Base-by-base conservation (phyloP, 768 basidiomycete species). In the Xanthoconium stramineum region DNA sequence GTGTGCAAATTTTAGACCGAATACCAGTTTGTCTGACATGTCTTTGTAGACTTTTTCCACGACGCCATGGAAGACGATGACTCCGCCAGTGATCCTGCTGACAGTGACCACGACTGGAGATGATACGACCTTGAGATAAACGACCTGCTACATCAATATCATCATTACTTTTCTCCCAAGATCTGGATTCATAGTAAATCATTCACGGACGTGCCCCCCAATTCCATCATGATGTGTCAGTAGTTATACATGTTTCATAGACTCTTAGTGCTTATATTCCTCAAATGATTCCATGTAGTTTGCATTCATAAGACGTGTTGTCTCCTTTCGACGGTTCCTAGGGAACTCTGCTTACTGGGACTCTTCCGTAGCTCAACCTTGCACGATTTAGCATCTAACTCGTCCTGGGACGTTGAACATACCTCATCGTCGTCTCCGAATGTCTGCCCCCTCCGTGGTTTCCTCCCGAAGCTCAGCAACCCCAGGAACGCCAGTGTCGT, bases 1-100 rank as follows among this genome's bases (percentile, higher is more conserved):
- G 75, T 75, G 59, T 30, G 62, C 64, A 56, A 33, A 20, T 42
- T 42, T 10, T 32, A 4, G 44, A 35, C 28, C 50, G 29, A 44
- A 55, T 36, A 51, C 40, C 38, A 24, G 5, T 17, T 28, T 17
- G 50, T 13, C 51, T 54, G 36, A 58, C 55, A 24, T 20, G 24
- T 39, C 42, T 47, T 37, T 50, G n/a, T 57, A 85, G 86, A 86
- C 57, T 79, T 78, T 38, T 86, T 82, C 59, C 80, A 84, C 55
- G 83, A 85, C 54, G 56, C 70, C 53, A 81, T 80, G 3, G 83
- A 84, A 42, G 68, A 74, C 33, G 80, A 81, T 2, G 80, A 80
- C 28, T 52, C 74, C 20, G 44, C 71, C 50, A 56, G 40, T 28
- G 68, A 24, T 45, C 68, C 68, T 12, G 68, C 63, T 15, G 73